These are phyloP conservation scores for Patellifolia procumbens DNA, from an alignment of 179 eudicot genomes.

Conservation along the genomic window DNA sequence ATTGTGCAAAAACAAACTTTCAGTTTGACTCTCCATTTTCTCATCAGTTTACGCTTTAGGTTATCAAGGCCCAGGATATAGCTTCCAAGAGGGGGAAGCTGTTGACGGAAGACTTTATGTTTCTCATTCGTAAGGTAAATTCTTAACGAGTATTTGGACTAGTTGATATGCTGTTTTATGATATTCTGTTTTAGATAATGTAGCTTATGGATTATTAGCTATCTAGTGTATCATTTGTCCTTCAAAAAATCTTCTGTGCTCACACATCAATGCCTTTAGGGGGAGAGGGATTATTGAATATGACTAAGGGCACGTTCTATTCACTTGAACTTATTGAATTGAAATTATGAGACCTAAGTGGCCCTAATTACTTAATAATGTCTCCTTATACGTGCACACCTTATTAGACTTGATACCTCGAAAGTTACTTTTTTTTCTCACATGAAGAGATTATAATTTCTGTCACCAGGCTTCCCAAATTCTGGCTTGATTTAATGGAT, in stretches of 20 bases:
- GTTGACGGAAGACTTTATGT: conserved; percentile 85
- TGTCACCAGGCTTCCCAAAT: no score
- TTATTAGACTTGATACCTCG: no score
- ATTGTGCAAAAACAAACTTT: background rate
- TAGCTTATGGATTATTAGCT: no score
- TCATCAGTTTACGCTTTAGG: conserved; percentile 39
- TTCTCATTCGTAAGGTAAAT: conserved; percentile 80
- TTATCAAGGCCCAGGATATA: conserved; percentile 85
- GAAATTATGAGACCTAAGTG: no score
- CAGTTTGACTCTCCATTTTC: background rate
- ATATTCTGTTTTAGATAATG: background rate
- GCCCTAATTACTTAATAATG: no score
- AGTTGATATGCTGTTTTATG: background rate
- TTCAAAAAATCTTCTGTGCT: background rate
- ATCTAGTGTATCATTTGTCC: background rate
- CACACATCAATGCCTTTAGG: background rate
- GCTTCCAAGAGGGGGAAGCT: conserved; percentile 90
- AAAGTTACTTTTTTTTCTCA: no score
- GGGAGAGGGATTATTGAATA: background rate
- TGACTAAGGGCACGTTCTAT: background rate
- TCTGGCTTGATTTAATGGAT: background rate
- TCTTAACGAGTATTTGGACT: background rate
- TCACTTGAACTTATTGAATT: background rate
- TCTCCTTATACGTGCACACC: no score
- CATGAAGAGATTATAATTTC: no score